Percentiles rank a stretch among this genome's conserved stretches.
These are phyloP conservation scores for Termitomyces sp. DNA, from an alignment of 768 basidiomycete species.

Conservation along the genomic window DNA sequence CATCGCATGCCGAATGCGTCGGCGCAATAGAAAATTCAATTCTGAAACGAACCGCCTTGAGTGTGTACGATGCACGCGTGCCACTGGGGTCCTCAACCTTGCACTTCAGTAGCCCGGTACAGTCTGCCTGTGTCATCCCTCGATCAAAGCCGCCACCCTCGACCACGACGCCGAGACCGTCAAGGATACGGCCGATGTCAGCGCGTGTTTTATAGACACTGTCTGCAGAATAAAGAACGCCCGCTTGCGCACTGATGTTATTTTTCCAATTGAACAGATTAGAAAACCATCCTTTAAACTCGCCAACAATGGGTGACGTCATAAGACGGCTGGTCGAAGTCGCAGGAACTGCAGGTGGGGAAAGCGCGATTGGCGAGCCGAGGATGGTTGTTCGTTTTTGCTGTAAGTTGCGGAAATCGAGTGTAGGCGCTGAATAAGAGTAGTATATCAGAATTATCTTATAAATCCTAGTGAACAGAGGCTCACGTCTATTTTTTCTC, in stretches of 20 bases:
- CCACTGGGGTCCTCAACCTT: conserved; percentile 48
- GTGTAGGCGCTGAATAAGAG: conserved; percentile 40
- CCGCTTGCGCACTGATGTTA: conserved; percentile 33
- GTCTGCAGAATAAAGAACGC: conserved; percentile 51
- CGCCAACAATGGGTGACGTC: conserved; percentile 71
- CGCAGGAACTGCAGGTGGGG: conserved; percentile 33
- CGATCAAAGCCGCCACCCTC: conserved; percentile 24
- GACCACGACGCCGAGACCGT: conserved; percentile 58
- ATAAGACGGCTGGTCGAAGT: conserved; percentile 31
- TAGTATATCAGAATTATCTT: neutral
- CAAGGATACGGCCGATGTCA: conserved; percentile 59
- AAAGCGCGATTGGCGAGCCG: conserved; percentile 44
- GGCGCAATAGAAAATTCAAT: conserved; percentile 58
- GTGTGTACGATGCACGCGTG: conserved; percentile 34
- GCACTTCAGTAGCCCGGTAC: conserved; percentile 32
- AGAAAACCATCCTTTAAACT: conserved; percentile 92
- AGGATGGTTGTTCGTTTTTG: conserved; percentile 44
- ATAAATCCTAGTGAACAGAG: neutral
- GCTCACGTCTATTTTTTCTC: conserved; percentile 48
- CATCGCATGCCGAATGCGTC: conserved; percentile 14
- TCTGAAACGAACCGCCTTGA: conserved; percentile 80
- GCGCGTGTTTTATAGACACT: conserved; percentile 56
- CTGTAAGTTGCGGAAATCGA: conserved; percentile 46
- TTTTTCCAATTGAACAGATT: conserved; percentile 92
- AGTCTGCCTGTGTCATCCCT: conserved; percentile 18